Conservation (phyloP, 1,284 basidiomycete genomes). For the Leccinum solheimii region DNA sequence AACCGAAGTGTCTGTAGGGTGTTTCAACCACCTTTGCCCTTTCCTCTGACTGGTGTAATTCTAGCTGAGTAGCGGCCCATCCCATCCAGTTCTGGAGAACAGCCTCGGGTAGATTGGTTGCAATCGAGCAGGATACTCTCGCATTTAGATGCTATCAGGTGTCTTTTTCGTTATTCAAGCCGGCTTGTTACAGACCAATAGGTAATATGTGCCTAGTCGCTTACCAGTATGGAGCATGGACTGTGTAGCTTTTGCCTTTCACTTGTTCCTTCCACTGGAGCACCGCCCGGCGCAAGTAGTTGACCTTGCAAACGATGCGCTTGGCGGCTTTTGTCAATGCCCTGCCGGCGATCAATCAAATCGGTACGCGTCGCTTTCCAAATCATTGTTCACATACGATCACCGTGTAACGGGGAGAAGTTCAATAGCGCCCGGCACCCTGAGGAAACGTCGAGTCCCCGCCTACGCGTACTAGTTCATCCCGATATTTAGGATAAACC, state of each 20-base stretch:
- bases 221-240: too few species aligned
- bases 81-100: neutral
- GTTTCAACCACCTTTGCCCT: neutral
- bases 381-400: neutral
- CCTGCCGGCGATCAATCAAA: too few species aligned
- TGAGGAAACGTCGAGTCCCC: neutral
- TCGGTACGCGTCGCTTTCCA: too few species aligned
- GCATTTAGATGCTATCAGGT: neutral
- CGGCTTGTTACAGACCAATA: neutral
- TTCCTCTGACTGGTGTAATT: neutral
- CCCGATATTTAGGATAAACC: neutral
- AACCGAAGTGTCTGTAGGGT: neutral
- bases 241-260: neutral
- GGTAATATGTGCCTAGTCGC: neutral
- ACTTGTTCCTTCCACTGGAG: too few species aligned
- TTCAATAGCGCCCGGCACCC: too few species aligned
- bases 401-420: too few species aligned
- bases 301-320: too few species aligned
- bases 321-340: too few species aligned
- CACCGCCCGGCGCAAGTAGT: too few species aligned
- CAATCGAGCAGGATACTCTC: neutral
- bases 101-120: neutral
- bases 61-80: neutral
- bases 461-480: neutral
- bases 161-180: neutral